A percentile compares a stretch with the other conserved stretches of the same genome.
phyloP scores from a whole-genome alignment of 2,329 filamentous ascomycete species.

The Trichoderma atroviride region DNA sequence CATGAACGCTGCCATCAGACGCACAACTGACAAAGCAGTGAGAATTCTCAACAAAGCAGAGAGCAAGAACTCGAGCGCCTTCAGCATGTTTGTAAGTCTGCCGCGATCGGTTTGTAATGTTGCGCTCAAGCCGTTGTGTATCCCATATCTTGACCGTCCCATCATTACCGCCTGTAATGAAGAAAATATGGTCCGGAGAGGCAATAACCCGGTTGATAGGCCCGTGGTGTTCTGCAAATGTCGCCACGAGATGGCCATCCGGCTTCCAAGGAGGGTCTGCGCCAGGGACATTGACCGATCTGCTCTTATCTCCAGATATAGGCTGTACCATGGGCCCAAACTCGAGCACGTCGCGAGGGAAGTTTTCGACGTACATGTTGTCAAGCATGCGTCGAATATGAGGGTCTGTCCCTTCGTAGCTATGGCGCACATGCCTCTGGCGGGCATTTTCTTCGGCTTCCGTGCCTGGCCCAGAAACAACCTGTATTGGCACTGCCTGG shows the following conservation, averaged over 20 bases:
- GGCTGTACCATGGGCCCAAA: slow-evolving; percentile 82
- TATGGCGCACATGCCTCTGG: slow-evolving; percentile 65
- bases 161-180: slow-evolving; percentile 91
- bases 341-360: slow-evolving; percentile 65
- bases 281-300: slow-evolving; percentile 51
- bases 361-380: slow-evolving; percentile 77
- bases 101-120: slow-evolving; percentile 82
- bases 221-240: slow-evolving; percentile 83
- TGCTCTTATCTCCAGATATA: slow-evolving; percentile 58
- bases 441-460: slow-evolving; percentile 38
- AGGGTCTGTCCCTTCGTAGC: slow-evolving; percentile 79
- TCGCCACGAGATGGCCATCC: slow-evolving; percentile 79
- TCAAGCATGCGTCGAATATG: slow-evolving; percentile 74
- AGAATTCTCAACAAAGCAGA: slow-evolving; percentile 92
- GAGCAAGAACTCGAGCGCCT: slow-evolving; percentile 72
- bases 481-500: slow-evolving; percentile 36
- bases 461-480: slow-evolving; percentile 32
- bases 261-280: slow-evolving; percentile 72
- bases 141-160: slow-evolving; percentile 94
- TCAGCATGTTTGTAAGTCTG: slow-evolving; percentile 78
- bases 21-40: slow-evolving; percentile 92
- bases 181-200: slow-evolving; percentile 90
- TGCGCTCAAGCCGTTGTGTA: slow-evolving; percentile 83
- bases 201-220: slow-evolving; percentile 80
- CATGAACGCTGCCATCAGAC: slow-evolving; percentile 85